Base-by-base conservation (phyloP, 257 asterid genomes). In the Fraxinus pennsylvanica region DNA sequence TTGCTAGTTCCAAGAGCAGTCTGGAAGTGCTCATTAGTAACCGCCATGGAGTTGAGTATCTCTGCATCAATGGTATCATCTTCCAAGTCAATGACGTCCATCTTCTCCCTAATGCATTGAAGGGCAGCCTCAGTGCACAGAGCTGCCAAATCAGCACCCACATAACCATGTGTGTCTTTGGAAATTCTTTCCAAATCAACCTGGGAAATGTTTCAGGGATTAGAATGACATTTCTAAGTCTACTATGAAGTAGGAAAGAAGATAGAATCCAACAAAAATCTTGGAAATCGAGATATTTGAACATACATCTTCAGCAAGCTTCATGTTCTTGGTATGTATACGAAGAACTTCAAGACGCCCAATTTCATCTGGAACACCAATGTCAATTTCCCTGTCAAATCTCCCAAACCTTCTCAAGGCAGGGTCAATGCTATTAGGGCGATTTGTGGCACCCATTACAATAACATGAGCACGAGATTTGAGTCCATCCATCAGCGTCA, bases 131-230 rank as follows among this genome's bases (percentile, higher is more conserved):
- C 94, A 5, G 95, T 90, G 80, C 91, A 88, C 75, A 90, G 71
- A 80, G 96, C 91, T 36, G 96, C 95, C 69, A 90, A 78, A 82
- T 90, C 95, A 19, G 95, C 92, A 81, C 95, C 95, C 47, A 90
- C 92, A 67, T 85, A 88, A 6, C 95, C 95, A 76, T 90, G 95
- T 5, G 95, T 88, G 57, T 88, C 84, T 78, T 86, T 90, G 63
- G 85, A 68, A 71, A 90, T 85, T 78, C 78, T 90, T 84, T 90
- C 96, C 84, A 90, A 83, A 85, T 90, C 91, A 75, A 90, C 94
- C 94, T 90, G 85, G 73, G 82, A 69, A 3, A 77, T 65, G 57
- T n/a, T 41, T 7, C 32, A 69, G 15, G 14, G 9, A 25, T 73
- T 68, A 77, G 76, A 47, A n/a, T 27, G 52, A 32, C 57, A 76